A percentile compares a stretch with the other conserved stretches of the same genome.
Conservation (phyloP, 2,329 filamentous ascomycete genomes). For the Pseudogymnoascus sp. region DNA sequence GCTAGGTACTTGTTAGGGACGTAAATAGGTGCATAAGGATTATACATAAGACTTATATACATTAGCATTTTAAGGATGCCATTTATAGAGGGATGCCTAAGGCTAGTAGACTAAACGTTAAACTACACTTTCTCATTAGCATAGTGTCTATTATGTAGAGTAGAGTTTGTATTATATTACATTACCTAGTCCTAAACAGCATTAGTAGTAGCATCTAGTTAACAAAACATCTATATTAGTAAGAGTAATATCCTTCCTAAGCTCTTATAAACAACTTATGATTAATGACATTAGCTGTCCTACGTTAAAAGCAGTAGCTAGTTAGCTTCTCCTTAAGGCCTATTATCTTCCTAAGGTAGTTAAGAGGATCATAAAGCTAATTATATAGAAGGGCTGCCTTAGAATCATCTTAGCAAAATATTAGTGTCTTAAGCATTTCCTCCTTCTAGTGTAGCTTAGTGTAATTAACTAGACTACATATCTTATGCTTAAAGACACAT, state of each 20-base stretch:
- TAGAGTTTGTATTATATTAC: conserved; percentile 11
- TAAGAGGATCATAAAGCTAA: conserved; percentile 10
- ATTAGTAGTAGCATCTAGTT: conserved; percentile 8
- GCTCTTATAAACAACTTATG: conserved; percentile 14
- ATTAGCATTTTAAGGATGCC: conserved; percentile 7
- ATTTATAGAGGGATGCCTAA: no score
- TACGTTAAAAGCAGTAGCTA: conserved; percentile 19
- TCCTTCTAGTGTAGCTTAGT: conserved; percentile 1
- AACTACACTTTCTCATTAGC: conserved; percentile 10
- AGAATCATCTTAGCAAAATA: conserved; percentile 3
- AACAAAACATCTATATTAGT: conserved; percentile 1
- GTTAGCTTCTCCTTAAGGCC: conserved; percentile 17
- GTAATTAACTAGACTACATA: conserved; percentile 8
- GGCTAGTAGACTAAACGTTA: no score
- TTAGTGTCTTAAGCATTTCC: conserved; percentile 9
- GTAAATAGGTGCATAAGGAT: background rate
- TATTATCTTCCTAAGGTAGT: conserved; percentile 12
- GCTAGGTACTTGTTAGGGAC: background rate
- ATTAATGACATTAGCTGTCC: conserved; percentile 19
- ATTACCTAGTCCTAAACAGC: conserved; percentile 12
- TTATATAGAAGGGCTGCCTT: conserved; percentile 4
- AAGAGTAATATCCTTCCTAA: background rate
- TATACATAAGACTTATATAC: conserved; percentile 11
- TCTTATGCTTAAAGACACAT: conserved; percentile 16
- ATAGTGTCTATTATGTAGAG: conserved; percentile 8